Conservation (phyloP, 1,284 basidiomycete species). For the Boletus albobrunnescens region DNA sequence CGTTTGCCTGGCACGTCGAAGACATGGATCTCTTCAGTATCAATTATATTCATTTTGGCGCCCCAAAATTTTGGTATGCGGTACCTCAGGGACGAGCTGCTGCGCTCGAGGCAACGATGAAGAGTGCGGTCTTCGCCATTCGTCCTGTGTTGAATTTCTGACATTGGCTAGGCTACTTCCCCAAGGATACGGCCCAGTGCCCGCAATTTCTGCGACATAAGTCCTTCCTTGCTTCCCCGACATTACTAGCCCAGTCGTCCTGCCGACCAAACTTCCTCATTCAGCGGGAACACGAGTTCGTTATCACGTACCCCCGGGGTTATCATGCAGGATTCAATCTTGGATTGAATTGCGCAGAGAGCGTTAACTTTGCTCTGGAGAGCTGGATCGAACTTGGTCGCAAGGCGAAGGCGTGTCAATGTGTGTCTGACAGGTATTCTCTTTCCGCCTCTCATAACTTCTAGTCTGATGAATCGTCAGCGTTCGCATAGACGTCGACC, state of each 20-base stretch:
- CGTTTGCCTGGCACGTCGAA: conserved; percentile 99
- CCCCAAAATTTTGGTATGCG: conserved; percentile 96
- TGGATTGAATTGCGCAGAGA: conserved; percentile 97
- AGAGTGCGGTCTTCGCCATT: conserved; percentile 45
- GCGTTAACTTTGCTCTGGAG: conserved; percentile 95
- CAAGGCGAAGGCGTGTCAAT: conserved; percentile 78
- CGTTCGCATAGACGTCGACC: conserved; percentile 88
- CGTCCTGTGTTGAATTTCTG: conserved; percentile 1
- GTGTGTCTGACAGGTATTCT: conserved; percentile 74
- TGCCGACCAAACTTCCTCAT: conserved; percentile 87
- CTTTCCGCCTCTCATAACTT: neutral
- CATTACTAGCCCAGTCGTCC: conserved; percentile 72
- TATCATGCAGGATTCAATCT: conserved; percentile 98
- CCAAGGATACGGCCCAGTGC: conserved; percentile 79
- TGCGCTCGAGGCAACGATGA: conserved; percentile 79
- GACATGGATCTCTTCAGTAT: conserved; percentile 98
- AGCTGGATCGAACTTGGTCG: conserved; percentile 91
- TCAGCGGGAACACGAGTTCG: conserved; percentile 90
- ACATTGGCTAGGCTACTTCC: conserved; percentile 70
- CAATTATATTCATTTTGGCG: conserved; percentile 99
- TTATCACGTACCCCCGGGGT: conserved; percentile 91
- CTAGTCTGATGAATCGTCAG: conserved; percentile 40
- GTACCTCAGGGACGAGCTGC: conserved; percentile 82
- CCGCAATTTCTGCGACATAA: conserved; percentile 96
- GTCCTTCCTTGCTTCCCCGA: conserved; percentile 91